These are phyloP conservation scores for Trichoderma harzianum DNA, from an alignment of 2,329 filamentous ascomycete species.

Conservation along the genomic window DNA sequence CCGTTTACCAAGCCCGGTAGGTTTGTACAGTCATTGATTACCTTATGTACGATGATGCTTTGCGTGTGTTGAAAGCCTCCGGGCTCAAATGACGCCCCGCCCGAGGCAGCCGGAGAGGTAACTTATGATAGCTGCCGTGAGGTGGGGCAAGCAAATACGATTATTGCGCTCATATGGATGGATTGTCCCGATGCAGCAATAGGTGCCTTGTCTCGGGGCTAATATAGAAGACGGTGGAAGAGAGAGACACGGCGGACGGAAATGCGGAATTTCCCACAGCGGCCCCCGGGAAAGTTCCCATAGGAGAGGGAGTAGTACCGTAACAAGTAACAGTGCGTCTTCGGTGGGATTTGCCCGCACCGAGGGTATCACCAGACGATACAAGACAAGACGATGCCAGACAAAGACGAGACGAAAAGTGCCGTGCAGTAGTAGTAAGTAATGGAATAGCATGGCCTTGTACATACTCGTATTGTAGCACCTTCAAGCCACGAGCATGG, in stretches of 20 bases:
- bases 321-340: neutral
- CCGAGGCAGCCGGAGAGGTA: conserved; percentile 1
- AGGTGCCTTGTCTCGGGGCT: neutral
- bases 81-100: neutral
- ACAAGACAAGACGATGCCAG: neutral
- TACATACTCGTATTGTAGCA: neutral
- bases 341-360: neutral
- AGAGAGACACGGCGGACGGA: neutral
- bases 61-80: neutral
- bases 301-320: neutral
- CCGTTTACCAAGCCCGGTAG: neutral
- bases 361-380: neutral
- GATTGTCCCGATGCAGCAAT: neutral
- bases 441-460: neutral
- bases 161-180: neutral
- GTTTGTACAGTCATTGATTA: neutral
- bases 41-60: neutral
- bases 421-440: neutral
- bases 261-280: neutral
- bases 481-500: neutral
- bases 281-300: neutral
- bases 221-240: neutral
- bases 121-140: neutral
- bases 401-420: neutral
- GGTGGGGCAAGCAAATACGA: neutral